Evolutionary conservation across 2,329 filamentous ascomycete species (phyloP).

Genomic region (Fusarium papillatum): DNA sequence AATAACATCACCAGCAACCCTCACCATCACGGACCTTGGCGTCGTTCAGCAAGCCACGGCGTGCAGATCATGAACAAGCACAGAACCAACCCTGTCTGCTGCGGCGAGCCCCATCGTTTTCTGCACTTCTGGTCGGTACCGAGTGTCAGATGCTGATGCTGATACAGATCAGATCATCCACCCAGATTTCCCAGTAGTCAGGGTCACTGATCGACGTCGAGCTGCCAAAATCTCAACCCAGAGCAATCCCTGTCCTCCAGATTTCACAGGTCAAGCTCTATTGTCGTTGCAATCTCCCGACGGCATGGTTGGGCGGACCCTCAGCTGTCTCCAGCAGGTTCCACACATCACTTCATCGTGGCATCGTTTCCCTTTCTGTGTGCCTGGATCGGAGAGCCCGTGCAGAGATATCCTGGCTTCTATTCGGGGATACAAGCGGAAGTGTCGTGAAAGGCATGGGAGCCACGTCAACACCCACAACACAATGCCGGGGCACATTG

Average conservation of each 20-base stretch:
- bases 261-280: slow-evolving; percentile 6
- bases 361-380: slow-evolving; percentile 2
- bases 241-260: slow-evolving; percentile 5
- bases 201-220: slow-evolving; percentile 10
- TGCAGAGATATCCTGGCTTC: slow-evolving; percentile 5
- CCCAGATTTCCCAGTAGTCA: slow-evolving; percentile 4
- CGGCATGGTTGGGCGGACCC: slow-evolving; percentile 8
- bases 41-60: slow-evolving; percentile 19
- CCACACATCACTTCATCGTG: slow-evolving; percentile 12
- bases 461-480: not conserved
- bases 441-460: not conserved
- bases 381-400: slow-evolving; percentile 4
- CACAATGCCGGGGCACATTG: not conserved
- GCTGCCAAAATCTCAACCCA: not conserved
- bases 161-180: slow-evolving; percentile 11
- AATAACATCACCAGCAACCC: not conserved
- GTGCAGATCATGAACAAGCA: slow-evolving; percentile 15
- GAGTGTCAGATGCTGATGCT: not conserved
- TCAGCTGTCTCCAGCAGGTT: slow-evolving; percentile 12
- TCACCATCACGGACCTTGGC: not conserved
- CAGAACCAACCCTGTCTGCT: not conserved
- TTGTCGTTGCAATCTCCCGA: slow-evolving; percentile 17
- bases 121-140: not conserved
- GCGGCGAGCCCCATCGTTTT: not conserved
- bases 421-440: not conserved